A percentile compares a stretch with the other conserved stretches of the same genome.
phyloP scores from a whole-genome alignment of 371 early-diverging fungal genomes.

The Neoconidiobolus thromboides region DNA sequence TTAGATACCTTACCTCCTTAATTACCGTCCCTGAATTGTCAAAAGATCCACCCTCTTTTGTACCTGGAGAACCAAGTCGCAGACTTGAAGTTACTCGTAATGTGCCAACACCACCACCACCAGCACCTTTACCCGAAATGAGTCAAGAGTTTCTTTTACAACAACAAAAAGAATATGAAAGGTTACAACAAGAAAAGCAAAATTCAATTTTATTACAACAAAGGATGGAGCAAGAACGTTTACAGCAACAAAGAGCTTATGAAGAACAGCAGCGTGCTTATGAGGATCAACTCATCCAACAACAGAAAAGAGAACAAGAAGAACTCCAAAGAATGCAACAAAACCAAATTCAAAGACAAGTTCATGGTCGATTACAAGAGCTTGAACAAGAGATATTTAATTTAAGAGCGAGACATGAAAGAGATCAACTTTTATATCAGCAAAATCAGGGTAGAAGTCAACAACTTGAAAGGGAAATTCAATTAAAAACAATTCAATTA shows the following conservation, averaged over 20 bases:
- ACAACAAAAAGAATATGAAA: constrained; percentile 15
- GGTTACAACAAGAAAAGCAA: constrained; percentile 50
- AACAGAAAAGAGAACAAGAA: constrained; percentile 28
- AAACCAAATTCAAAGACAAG: constrained; percentile 52
- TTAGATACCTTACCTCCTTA: constrained; percentile 79
- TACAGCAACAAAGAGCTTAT: constrained; percentile 13
- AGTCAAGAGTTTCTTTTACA: constrained; percentile 6
- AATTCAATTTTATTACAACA: constrained; percentile 39
- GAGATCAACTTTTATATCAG: constrained; percentile 60
- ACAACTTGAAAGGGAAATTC: constrained; percentile 58
- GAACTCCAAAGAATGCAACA: constrained; percentile 42
- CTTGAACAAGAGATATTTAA: constrained; percentile 59
- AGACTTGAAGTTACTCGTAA: not conserved
- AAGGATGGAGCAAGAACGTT: constrained; percentile 31
- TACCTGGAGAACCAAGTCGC: not conserved
- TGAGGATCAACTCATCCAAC: constrained; percentile 28
- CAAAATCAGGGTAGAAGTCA: constrained; percentile 55
- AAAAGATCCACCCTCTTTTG: constrained; percentile 13
- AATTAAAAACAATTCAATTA: constrained; percentile 39
- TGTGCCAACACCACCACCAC: constrained; percentile 9
- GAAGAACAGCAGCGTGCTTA: constrained; percentile 28
- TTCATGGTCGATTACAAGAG: constrained; percentile 52
- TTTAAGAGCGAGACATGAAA: constrained; percentile 52
- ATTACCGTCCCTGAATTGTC: constrained; percentile 79
- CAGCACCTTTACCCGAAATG: constrained; percentile 13